These are phyloP conservation scores for Ophiostoma sp. DNA, from an alignment of 2,329 filamentous ascomycete species.

Conservation along the genomic window DNA sequence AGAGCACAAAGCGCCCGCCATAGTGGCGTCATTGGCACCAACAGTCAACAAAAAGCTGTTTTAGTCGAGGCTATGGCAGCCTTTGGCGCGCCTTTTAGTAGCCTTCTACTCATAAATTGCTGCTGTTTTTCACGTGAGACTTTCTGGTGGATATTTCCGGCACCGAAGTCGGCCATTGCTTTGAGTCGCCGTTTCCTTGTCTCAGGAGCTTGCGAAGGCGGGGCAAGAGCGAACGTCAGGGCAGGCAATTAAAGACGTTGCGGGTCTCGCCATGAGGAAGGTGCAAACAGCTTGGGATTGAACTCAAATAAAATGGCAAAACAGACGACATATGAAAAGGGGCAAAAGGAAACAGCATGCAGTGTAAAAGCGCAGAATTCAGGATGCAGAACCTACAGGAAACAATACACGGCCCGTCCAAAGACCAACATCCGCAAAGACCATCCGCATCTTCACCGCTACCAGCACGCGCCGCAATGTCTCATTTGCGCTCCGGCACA, in stretches of 20 bases:
- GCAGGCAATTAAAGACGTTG: not conserved
- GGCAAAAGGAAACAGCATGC: not conserved
- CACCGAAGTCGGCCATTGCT: constrained; percentile 15
- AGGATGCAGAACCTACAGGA: not conserved
- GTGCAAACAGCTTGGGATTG: not conserved
- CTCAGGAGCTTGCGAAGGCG: constrained; percentile 4
- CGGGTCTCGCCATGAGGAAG: not conserved
- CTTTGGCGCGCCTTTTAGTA: not conserved
- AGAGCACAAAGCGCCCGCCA: not conserved
- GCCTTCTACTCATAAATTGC: not conserved
- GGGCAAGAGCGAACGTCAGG: not conserved
- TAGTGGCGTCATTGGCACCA: constrained; percentile 6
- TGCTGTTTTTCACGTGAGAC: not conserved
- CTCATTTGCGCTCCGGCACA: constrained; percentile 1
- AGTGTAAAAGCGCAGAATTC: not conserved
- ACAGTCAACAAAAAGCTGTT: not conserved
- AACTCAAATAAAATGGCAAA: not conserved
- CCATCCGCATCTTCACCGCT: constrained; percentile 12
- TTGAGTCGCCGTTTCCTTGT: constrained; percentile 10
- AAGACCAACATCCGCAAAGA: not conserved
- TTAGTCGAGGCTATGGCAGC: not conserved
- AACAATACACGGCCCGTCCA: not conserved
- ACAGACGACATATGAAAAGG: not conserved
- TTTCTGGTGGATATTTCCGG: constrained; percentile 5
- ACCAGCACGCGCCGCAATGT: not conserved